phyloP scores from a whole-genome alignment of 2,329 filamentous ascomycete species.

The Trichoderma endophyticum region DNA sequence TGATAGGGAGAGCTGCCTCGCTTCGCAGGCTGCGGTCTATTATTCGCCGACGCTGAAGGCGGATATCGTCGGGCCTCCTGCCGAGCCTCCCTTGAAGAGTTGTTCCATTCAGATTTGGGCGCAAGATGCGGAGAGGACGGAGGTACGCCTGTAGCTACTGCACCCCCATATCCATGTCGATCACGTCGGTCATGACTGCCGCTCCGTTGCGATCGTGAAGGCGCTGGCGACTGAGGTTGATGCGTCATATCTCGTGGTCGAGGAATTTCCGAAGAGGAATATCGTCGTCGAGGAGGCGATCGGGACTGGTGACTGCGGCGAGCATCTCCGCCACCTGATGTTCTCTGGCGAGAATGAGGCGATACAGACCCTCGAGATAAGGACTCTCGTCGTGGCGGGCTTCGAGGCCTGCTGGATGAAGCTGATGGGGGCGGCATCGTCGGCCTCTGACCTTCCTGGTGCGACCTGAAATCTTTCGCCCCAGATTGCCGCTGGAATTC shows the following conservation, averaged over 20 bases:
- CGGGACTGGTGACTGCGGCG: not conserved
- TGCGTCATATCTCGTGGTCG: not conserved
- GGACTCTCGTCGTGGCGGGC: slow-evolving; percentile 12
- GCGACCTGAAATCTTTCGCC: slow-evolving; percentile 13
- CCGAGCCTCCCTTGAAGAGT: slow-evolving; percentile 5
- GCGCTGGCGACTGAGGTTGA: not conserved
- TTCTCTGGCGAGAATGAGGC: slow-evolving; percentile 10
- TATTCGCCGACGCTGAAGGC: slow-evolving; percentile 21
- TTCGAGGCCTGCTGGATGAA: slow-evolving; percentile 1
- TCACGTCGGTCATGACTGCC: not conserved
- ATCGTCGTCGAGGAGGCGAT: slow-evolving; percentile 14
- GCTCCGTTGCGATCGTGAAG: not conserved
- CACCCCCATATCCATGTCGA: not conserved
- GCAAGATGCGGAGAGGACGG: not conserved
- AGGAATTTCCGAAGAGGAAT: slow-evolving; percentile 14
- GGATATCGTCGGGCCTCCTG: slow-evolving; percentile 5
- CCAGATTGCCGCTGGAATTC: not conserved
- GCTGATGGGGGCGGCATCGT: slow-evolving; percentile 5
- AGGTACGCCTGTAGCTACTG: not conserved
- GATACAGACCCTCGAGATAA: slow-evolving; percentile 14
- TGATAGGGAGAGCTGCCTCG: slow-evolving; percentile 12
- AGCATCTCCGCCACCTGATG: not conserved
- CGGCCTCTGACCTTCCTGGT: not conserved
- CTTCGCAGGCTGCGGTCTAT: slow-evolving; percentile 19
- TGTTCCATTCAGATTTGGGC: not conserved